phyloP scores from a whole-genome alignment of 805 yeast species.

The Metschnikowia henanensis region DNA sequence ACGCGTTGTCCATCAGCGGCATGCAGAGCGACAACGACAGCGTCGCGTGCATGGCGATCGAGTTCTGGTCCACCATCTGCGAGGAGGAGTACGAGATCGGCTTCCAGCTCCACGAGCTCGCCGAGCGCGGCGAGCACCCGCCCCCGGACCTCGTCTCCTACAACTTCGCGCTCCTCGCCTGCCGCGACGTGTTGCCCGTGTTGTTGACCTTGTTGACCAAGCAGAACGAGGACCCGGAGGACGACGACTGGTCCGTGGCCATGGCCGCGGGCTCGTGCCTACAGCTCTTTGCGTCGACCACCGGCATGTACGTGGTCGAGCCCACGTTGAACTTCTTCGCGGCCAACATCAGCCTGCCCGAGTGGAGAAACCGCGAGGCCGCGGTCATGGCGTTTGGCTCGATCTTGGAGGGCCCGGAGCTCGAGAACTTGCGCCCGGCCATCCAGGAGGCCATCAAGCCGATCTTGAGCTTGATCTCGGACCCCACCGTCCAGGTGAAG shows the following conservation, averaged over 20 bases:
- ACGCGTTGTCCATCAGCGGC: slow-evolving; percentile 84
- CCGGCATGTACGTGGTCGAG: slow-evolving; percentile 82
- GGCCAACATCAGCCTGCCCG: slow-evolving; percentile 52
- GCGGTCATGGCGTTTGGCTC: slow-evolving; percentile 99
- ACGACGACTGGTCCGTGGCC: slow-evolving; percentile 96
- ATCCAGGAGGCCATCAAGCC: slow-evolving; percentile 84
- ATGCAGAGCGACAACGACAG: slow-evolving; percentile 83
- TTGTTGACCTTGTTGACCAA: slow-evolving; percentile 74
- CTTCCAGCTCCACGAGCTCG: slow-evolving; percentile 61
- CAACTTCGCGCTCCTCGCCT: slow-evolving; percentile 84
- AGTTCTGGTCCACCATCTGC: slow-evolving; percentile 99
- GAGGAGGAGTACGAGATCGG: slow-evolving; percentile 91
- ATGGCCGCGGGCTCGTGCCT: slow-evolving; percentile 99
- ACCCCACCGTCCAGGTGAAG: slow-evolving; percentile 78
- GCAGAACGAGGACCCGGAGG: slow-evolving; percentile 92
- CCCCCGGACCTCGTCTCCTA: slow-evolving; percentile 51
- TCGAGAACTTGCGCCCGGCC: slow-evolving; percentile 60
- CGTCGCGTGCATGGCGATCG: slow-evolving; percentile 98
- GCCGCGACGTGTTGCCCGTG: slow-evolving; percentile 85
- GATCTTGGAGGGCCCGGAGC: slow-evolving; percentile 91
- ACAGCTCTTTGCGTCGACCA: slow-evolving; percentile 88
- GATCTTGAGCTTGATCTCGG: slow-evolving; percentile 70
- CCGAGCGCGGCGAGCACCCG: slow-evolving; percentile 31
- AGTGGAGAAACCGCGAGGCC: slow-evolving; percentile 92
- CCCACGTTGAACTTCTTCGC: slow-evolving; percentile 86